Conservation (phyloP, 2,329 filamentous ascomycete genomes). For the Parastagonospora nodorum region DNA sequence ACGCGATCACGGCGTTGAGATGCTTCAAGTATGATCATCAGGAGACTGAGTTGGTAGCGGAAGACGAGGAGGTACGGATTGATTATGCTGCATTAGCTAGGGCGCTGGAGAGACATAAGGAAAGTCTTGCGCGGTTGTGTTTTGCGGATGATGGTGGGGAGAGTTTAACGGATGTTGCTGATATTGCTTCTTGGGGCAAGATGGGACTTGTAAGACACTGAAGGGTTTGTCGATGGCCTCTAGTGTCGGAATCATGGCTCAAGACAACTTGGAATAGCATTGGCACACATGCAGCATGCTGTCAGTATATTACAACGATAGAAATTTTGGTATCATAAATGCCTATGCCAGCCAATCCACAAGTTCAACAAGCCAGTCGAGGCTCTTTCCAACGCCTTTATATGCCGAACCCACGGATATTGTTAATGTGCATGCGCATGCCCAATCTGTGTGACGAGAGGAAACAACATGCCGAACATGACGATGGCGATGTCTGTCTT, state of each 20-base stretch:
- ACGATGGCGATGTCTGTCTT: conserved; percentile 63
- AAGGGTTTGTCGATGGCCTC: background rate
- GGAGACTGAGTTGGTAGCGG: too few species aligned
- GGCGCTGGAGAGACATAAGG: too few species aligned
- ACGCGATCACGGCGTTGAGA: too few species aligned
- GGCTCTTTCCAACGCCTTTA: conserved; percentile 11
- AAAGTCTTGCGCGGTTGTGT: too few species aligned
- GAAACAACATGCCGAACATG: conserved; percentile 76
- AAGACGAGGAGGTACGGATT: too few species aligned
- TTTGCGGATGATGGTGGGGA: too few species aligned
- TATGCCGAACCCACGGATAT: conserved; percentile 3
- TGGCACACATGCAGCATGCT: background rate
- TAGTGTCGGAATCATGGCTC: too few species aligned
- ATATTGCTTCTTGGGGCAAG: background rate
- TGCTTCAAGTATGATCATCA: too few species aligned
- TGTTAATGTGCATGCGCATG: conserved; percentile 63
- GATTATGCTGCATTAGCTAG: too few species aligned
- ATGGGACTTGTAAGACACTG: background rate
- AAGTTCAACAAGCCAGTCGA: background rate
- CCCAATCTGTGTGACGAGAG: conserved; percentile 76
- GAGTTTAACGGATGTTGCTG: background rate
- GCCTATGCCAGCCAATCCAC: background rate
- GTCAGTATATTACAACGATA: conserved; percentile 2
- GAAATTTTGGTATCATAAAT: conserved; percentile 9
- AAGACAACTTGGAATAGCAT: background rate